A percentile compares a stretch with the other conserved stretches of the same genome.
Conservation (phyloP, 257 asterid species). For the Forsythia viridissima region DNA sequence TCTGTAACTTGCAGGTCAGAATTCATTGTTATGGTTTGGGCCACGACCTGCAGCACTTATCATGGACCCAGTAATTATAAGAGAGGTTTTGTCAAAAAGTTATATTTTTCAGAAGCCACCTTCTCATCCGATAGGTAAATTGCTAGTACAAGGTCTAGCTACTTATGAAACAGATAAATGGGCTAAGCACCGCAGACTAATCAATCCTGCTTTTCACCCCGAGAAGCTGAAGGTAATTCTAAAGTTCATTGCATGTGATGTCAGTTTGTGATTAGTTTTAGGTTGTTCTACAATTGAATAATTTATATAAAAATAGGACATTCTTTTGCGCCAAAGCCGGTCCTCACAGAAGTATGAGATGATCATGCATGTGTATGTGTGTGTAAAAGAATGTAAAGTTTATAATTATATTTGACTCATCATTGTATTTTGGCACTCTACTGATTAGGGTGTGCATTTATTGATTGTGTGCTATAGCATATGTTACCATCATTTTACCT, state of each 20-base stretch:
- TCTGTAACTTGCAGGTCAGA: constrained; percentile 40
- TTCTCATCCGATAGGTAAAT: constrained; percentile 23
- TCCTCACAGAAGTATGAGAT: not conserved
- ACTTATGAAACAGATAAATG: constrained; percentile 48
- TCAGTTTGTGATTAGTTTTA: not conserved
- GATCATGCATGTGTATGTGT: too few species aligned
- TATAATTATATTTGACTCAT: too few species aligned
- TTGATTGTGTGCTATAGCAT: constrained; percentile 25
- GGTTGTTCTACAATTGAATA: too few species aligned
- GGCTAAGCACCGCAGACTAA: constrained; percentile 55
- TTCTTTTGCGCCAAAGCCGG: not conserved
- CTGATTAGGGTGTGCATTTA: not conserved
- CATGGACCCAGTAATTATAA: constrained; percentile 37
- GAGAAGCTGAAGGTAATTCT: constrained; percentile 48
- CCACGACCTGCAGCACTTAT: constrained; percentile 40
- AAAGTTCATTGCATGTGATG: not conserved
- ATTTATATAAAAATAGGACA: too few species aligned
- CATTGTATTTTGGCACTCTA: too few species aligned
- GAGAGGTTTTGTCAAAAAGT: constrained; percentile 50
- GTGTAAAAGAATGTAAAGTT: too few species aligned
- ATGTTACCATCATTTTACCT: constrained; percentile 53
- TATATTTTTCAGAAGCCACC: constrained; percentile 40
- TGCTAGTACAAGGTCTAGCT: constrained; percentile 41
- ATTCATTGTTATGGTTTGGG: constrained; percentile 48
- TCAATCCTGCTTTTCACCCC: constrained; percentile 57